Evolutionary conservation across 495 filamentous ascomycete species (phyloP).

Genomic region (Aspergillus hancockii): DNA sequence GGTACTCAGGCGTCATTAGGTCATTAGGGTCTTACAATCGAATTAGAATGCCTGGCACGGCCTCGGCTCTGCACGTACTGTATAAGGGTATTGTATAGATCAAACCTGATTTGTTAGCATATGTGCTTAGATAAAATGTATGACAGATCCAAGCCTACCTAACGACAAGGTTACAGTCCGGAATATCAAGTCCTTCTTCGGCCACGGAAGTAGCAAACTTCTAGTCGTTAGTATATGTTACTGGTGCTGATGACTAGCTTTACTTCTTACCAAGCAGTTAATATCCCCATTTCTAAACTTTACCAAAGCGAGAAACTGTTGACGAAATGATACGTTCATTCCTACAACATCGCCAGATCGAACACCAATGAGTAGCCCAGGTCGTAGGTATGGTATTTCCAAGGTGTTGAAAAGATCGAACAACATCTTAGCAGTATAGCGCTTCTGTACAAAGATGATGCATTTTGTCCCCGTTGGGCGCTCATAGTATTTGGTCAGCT

Average conservation of each 20-base stretch:
- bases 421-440: constrained; percentile 76
- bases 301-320: constrained; percentile 74
- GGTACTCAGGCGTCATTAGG: neutral
- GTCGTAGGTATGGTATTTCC: constrained; percentile 57
- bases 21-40: constrained; percentile 42
- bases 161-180: constrained; percentile 89
- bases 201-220: constrained; percentile 85
- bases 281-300: constrained; percentile 78
- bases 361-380: constrained; percentile 68
- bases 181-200: constrained; percentile 95
- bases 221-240: constrained; percentile 13
- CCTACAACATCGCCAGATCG: constrained; percentile 49
- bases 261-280: constrained; percentile 67
- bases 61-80: constrained; percentile 95
- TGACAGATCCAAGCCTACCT: constrained; percentile 32
- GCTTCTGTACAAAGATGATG: constrained; percentile 82
- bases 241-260: neutral
- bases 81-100: constrained; percentile 88
- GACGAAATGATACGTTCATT: constrained; percentile 63
- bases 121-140: neutral
- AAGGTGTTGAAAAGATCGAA: constrained; percentile 62
- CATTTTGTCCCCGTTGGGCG: constrained; percentile 62
- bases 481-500: constrained; percentile 60
- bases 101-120: constrained; percentile 57
- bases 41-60: constrained; percentile 75